Evolutionary conservation across 441 rosid genomes (phyloP), one percentile per base, ranked within the genome.

Genomic region (Kokia cookei): DNA sequence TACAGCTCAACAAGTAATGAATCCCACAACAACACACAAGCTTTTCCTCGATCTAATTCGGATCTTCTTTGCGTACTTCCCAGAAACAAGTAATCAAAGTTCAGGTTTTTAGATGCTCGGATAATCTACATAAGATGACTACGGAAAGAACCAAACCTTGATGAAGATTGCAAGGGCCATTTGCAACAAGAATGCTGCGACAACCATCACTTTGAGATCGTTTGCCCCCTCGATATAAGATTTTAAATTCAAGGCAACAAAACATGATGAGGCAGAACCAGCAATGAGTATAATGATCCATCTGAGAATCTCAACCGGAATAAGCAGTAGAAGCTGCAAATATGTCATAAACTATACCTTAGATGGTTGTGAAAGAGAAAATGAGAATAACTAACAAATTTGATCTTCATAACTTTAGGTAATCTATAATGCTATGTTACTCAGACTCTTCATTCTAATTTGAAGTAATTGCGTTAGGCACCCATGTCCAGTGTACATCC

Each of bases 71-170:
- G 65, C 40, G 42, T 73, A 11, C 66, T 69, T 66, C 71, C 37
- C 71, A n/a, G 14, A 71, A 69, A 65, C 19, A 40, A 47, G 14
- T 59, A 24, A 55, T 42, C 50, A 45, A 51, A 53, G 45, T 60
- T 72, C 12, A 26, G 43, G 70, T 74, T 53, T 32, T 60, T 60
- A 43, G 47, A 27, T 35, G 29, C 64, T 42, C 48, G 7, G 60
- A 51, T 50, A 29, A 26, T 70, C 51, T 22, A 24, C 15, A 58
- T 27, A 65, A 29, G 14, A 3, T 73, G 64, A 50, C 58, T 78
- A 96, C 42, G 98, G 86, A 79, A 96, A 96, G 87, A 96, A 96
- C 96, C 93, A 92, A 77, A 83, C 97, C 86, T 93, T 96, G 85
- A 96, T 80, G 83, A 96, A 92, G 85, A 96, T 79, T 57, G 97